phyloP scores from a whole-genome alignment of 768 basidiomycete genomes.

The Tephrocybe sp. region DNA sequence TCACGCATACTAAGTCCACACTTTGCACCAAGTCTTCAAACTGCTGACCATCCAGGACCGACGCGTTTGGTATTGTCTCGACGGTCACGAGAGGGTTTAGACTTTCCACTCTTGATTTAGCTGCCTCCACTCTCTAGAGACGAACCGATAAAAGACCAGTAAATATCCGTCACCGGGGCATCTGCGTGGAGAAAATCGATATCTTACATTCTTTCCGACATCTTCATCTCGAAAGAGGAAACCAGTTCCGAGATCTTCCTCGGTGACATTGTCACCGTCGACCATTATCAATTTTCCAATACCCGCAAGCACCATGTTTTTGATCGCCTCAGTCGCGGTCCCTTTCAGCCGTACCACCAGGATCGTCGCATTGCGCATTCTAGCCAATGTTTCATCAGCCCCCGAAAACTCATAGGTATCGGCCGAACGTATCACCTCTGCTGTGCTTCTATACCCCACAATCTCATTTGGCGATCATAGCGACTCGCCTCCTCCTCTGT shows the following conservation, averaged over 20 bases:
- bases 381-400: slow-evolving; percentile 32
- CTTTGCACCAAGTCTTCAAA: slow-evolving; percentile 57
- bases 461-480: slow-evolving; percentile 94
- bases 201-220: slow-evolving; percentile 79
- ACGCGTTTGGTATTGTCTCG: slow-evolving; percentile 55
- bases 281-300: slow-evolving; percentile 87
- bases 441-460: slow-evolving; percentile 99
- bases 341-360: slow-evolving; percentile 77
- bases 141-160: slow-evolving; percentile 36
- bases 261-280: slow-evolving; percentile 70
- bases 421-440: slow-evolving; percentile 51
- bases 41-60: slow-evolving; percentile 45
- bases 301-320: slow-evolving; percentile 96
- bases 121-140: slow-evolving; percentile 78
- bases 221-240: slow-evolving; percentile 95
- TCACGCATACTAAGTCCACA: slow-evolving; percentile 86
- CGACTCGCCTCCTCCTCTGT: slow-evolving; percentile 75
- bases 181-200: slow-evolving; percentile 7
- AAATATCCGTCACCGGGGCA: slow-evolving; percentile 28
- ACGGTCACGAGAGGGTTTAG: slow-evolving; percentile 91
- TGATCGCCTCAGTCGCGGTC: slow-evolving; percentile 90
- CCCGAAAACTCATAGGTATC: slow-evolving; percentile 5
- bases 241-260: slow-evolving; percentile 87
- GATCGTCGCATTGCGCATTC: slow-evolving; percentile 93
- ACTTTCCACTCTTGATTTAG: slow-evolving; percentile 79